phyloP scores from a whole-genome alignment of 2,329 filamentous ascomycete species.

The Aspergillus sp. region DNA sequence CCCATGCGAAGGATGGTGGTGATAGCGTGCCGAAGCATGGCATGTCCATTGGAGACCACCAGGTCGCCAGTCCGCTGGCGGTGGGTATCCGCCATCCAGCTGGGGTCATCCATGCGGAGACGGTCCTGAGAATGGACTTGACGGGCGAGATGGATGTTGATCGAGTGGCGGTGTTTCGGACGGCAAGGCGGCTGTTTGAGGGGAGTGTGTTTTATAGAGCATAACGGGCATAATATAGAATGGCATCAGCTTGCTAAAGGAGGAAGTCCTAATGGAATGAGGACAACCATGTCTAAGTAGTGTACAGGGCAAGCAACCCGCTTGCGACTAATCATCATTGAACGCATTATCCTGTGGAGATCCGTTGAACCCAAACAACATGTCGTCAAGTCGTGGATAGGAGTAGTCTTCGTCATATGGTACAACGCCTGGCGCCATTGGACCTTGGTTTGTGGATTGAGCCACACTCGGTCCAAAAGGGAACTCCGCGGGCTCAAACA shows the following conservation, averaged over 20 bases:
- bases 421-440: neutral
- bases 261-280: no score
- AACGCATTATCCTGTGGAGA: constrained; percentile 16
- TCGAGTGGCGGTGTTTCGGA: constrained; percentile 17
- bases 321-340: no score
- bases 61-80: neutral
- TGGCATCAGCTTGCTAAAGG: no score
- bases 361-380: constrained; percentile 35
- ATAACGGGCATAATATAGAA: neutral
- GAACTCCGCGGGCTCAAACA: neutral
- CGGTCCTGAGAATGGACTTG: constrained; percentile 3
- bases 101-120: constrained; percentile 17
- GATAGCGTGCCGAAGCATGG: constrained; percentile 7
- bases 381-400: constrained; percentile 20
- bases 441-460: neutral
- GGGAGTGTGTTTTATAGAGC: constrained; percentile 12
- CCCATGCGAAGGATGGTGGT: neutral
- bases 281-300: no score
- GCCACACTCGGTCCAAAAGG: neutral
- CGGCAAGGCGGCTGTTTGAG: constrained; percentile 22
- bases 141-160: constrained; percentile 8
- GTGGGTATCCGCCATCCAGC: constrained; percentile 10
- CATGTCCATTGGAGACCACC: constrained; percentile 6
- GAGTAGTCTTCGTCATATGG: neutral
- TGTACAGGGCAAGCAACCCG: no score